phyloP scores from a whole-genome alignment of 306 rosid species.

The Sesbania bispinosa region DNA sequence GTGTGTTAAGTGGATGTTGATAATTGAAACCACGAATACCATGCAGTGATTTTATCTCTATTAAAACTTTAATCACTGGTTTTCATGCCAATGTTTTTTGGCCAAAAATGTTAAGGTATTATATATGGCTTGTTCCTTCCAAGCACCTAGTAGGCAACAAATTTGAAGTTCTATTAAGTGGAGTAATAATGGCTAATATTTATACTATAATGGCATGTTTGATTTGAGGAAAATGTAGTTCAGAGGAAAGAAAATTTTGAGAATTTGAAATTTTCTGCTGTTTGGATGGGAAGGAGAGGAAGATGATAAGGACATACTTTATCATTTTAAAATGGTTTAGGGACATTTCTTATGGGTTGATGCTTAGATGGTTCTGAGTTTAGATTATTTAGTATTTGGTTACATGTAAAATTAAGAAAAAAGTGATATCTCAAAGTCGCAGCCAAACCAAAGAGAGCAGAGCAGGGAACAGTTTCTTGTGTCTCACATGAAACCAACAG shows the following conservation, averaged over 20 bases:
- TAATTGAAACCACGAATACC: not conserved
- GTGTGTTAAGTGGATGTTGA: not conserved
- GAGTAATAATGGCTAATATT: not conserved
- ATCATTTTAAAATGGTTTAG: too few relatives aligned
- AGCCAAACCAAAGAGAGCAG: not conserved
- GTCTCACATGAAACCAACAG: constrained; percentile 19
- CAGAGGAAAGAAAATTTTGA: not conserved
- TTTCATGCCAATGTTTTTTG: not conserved
- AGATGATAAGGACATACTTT: too few relatives aligned
- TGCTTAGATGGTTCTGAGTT: not conserved
- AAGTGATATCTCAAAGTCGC: not conserved
- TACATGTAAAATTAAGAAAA: not conserved
- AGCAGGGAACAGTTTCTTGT: constrained; percentile 1
- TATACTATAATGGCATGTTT: not conserved
- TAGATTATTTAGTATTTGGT: not conserved
- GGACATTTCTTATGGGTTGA: not conserved
- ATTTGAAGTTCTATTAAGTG: not conserved
- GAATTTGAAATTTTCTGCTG: not conserved
- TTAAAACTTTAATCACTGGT: not conserved
- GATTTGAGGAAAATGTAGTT: not conserved
- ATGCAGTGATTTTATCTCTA: not conserved
- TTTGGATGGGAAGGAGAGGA: not conserved
- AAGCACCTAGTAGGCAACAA: too few relatives aligned
- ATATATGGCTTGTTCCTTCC: too few relatives aligned
- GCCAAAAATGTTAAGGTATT: too few relatives aligned